phyloP scores from a whole-genome alignment of 2,329 filamentous ascomycete genomes.

The Fusarium multiceps region DNA sequence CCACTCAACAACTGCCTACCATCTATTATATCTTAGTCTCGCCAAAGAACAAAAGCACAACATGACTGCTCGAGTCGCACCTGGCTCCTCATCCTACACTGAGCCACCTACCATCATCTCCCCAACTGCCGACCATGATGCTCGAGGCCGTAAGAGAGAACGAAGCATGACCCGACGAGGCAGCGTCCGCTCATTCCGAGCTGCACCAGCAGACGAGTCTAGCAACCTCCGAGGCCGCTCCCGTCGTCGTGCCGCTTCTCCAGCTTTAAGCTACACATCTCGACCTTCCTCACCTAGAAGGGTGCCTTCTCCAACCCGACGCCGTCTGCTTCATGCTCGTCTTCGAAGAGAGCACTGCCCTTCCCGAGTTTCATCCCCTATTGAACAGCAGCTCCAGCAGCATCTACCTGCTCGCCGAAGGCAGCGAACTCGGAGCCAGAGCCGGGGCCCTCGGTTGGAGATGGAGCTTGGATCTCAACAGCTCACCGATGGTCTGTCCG shows the following conservation, averaged over 20 bases:
- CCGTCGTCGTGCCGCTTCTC: slow-evolving; percentile 54
- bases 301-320: slow-evolving; percentile 55
- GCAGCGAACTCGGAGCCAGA: slow-evolving; percentile 55
- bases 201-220: slow-evolving; percentile 52
- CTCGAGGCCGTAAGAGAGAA: slow-evolving; percentile 55
- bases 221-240: slow-evolving; percentile 58
- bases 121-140: slow-evolving; percentile 45
- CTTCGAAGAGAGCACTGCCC: slow-evolving; percentile 59
- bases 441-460: slow-evolving; percentile 50
- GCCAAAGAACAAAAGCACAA: slow-evolving; percentile 25
- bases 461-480: slow-evolving; percentile 44
- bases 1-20: no score
- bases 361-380: slow-evolving; percentile 53
- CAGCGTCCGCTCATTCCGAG: slow-evolving; percentile 48
- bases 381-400: slow-evolving; percentile 46
- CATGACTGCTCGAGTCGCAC: slow-evolving; percentile 43
- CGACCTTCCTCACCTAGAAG: slow-evolving; percentile 50
- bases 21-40: no score
- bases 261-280: slow-evolving; percentile 47
- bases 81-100: slow-evolving; percentile 37
- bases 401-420: slow-evolving; percentile 48
- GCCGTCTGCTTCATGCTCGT: slow-evolving; percentile 55
- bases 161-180: slow-evolving; percentile 53
- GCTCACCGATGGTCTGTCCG: slow-evolving; percentile 46
- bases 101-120: slow-evolving; percentile 41